Base-by-base conservation (phyloP, 768 basidiomycete genomes). In the Trametes cinnabarina region DNA sequence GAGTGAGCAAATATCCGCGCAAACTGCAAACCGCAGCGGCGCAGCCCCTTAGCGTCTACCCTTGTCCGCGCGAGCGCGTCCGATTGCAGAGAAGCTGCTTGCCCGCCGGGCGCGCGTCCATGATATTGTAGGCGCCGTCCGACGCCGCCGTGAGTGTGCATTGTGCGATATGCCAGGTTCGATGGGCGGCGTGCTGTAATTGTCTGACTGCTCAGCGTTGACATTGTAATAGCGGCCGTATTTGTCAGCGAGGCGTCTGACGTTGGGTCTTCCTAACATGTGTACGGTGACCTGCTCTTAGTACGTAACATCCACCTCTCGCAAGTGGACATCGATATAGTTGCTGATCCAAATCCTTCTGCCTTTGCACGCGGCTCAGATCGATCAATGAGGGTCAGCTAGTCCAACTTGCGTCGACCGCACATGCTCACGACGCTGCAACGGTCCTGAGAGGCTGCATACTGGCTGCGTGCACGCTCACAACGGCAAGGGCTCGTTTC, bases 11-110 rank as follows among this genome's bases (percentile, higher is more conserved):
- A 46, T 19, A 22, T 5, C n/a, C 44, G 44, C 15, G 23, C 44
- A 20, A n/a, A n/a, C n/a, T n/a, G n/a, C n/a, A n/a, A n/a, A n/a
- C n/a, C n/a, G n/a, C 44, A 46, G 43, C 43, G 7, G 25, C 44
- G 30, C 30, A 32, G 30, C 12, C 6, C 30, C 12, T 6, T 25
- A 39, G 37, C n/a, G 9, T 39, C 9, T 15, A 15, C 17, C 5
- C n/a, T 14, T 34, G 9, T 39, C 9, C 37, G 14, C 37, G 54
- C 54, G 54, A 26, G 54, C 54, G 54, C 54, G 54, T 48, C 46
- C 54, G 26, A 22, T 55, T 55, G 54, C 39, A 47, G 54, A 47
- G 54, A 55, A 55, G 44, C 23, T 26, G 46, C 46, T 30, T 9
- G 25, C 9, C 47, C 28, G 5, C 30, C 30, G 30, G 30, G 30